phyloP scores from a whole-genome alignment of 768 basidiomycete genomes.

The Aureoboletus auriporus region DNA sequence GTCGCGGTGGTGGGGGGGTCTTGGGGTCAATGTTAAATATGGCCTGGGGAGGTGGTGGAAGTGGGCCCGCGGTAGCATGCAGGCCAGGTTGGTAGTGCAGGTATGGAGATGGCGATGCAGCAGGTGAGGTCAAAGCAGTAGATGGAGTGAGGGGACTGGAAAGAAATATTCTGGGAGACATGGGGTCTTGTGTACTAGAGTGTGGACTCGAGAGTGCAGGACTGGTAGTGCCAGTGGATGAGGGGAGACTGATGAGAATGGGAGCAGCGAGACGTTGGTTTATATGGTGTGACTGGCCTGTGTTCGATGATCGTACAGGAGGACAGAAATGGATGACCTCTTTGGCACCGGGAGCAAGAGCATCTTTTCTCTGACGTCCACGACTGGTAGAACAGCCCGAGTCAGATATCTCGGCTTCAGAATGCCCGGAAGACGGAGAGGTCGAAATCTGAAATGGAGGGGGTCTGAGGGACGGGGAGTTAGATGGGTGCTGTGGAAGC shows the following conservation, averaged over 20 bases:
- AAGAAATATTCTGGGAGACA: conserved; percentile 23
- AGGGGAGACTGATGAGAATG: conserved; percentile 48
- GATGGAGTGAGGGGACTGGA: conserved; percentile 25
- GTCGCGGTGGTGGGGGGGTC: conserved; percentile 54
- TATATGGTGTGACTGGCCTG: conserved; percentile 60
- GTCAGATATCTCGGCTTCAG: conserved; percentile 27
- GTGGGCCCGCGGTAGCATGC: conserved; percentile 69
- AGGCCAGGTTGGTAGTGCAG: conserved; percentile 62
- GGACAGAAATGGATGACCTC: conserved; percentile 22
- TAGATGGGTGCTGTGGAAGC: conserved; percentile 26
- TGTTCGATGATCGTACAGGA: conserved; percentile 52
- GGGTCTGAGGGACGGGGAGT: conserved; percentile 32
- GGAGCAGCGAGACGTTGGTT: conserved; percentile 59
- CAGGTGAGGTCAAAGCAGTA: conserved; percentile 26
- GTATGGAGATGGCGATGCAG: conserved; percentile 37
- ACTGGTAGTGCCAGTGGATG: conserved; percentile 25
- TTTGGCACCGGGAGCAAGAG: conserved; percentile 29
- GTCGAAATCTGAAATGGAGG: conserved; percentile 35
- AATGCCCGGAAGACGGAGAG: conserved; percentile 28
- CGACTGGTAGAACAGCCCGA: conserved; percentile 25
- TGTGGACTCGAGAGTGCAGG: conserved; percentile 24
- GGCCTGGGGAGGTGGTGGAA: conserved; percentile 66
- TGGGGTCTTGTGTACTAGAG: conserved; percentile 25
- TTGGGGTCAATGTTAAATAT: conserved; percentile 44
- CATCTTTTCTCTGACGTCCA: conserved; percentile 32